phyloP scores from a whole-genome alignment of 179 eudicot species.

The Spergularia azorica region DNA sequence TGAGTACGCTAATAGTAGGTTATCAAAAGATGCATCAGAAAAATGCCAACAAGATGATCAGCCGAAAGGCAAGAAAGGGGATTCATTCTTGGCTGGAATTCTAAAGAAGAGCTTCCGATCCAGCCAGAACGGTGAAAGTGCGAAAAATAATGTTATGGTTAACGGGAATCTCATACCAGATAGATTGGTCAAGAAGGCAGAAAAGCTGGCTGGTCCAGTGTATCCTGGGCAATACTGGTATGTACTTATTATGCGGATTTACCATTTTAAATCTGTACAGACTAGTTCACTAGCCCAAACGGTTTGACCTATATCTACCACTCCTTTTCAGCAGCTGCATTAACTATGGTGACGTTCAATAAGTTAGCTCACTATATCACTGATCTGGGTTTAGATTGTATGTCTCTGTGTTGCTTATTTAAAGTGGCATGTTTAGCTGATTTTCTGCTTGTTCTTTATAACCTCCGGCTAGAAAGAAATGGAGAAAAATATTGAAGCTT shows the following conservation, averaged over 20 bases:
- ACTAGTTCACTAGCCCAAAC: too few relatives aligned
- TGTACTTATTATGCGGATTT: slow-evolving; percentile 17
- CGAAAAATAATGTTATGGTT: slow-evolving; percentile 54
- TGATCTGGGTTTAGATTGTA: too few relatives aligned
- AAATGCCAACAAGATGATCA: slow-evolving; percentile 52
- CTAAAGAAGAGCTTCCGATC: slow-evolving; percentile 70
- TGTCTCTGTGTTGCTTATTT: too few relatives aligned
- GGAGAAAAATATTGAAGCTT: too few relatives aligned
- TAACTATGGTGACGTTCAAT: too few relatives aligned
- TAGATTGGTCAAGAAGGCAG: slow-evolving; percentile 75
- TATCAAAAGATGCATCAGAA: slow-evolving; percentile 57
- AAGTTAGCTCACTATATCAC: too few relatives aligned
- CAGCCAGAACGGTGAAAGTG: slow-evolving; percentile 41
- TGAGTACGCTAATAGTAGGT: slow-evolving; percentile 52
- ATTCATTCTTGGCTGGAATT: slow-evolving; percentile 68
- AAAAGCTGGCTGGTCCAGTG: slow-evolving; percentile 78
- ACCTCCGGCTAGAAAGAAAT: too few relatives aligned
- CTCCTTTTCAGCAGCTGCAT: too few relatives aligned
- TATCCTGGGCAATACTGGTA: slow-evolving; percentile 92
- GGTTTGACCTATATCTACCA: too few relatives aligned
- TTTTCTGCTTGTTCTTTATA: too few relatives aligned
- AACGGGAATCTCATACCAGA: slow-evolving; percentile 83
- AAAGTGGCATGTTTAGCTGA: too few relatives aligned
- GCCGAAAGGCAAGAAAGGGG: slow-evolving; percentile 51
- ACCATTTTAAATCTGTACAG: background rate